phyloP scores from a whole-genome alignment of 257 asterid species.

The Misopates orontium region DNA sequence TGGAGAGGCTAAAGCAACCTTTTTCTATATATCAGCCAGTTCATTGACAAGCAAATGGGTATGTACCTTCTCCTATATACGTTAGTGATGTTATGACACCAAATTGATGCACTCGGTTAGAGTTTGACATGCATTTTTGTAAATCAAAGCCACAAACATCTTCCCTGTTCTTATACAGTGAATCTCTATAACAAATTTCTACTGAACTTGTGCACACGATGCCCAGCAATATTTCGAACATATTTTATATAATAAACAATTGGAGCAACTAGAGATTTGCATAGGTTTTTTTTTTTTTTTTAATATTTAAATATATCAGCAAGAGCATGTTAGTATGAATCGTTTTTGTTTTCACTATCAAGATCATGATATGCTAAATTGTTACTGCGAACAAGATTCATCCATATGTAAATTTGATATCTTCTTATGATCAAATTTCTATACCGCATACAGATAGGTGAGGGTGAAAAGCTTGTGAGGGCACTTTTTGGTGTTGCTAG shows the following conservation, averaged over 20 bases:
- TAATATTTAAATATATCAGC: no score
- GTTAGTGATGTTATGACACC: conserved; percentile 3
- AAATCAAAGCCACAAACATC: conserved; percentile 19
- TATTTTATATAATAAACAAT: neutral
- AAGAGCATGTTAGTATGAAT: conserved; percentile 12
- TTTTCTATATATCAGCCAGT: conserved; percentile 98
- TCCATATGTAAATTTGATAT: conserved; percentile 18
- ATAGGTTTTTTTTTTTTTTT: conserved; percentile 12
- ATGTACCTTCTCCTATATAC: conserved; percentile 25
- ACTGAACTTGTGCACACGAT: no score
- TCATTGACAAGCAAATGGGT: conserved; percentile 99
- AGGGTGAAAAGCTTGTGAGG: conserved; percentile 98
- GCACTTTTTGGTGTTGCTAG: conserved; percentile 99
- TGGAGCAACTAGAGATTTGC: conserved; percentile 18
- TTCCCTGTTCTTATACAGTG: conserved; percentile 16
- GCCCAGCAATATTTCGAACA: no score
- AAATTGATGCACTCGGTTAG: conserved; percentile 2
- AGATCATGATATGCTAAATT: conserved; percentile 2
- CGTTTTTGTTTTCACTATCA: neutral
- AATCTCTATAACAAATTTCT: no score
- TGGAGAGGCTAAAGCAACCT: conserved; percentile 99
- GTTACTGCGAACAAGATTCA: neutral
- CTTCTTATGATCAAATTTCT: conserved; percentile 18
- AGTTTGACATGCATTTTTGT: conserved; percentile 21
- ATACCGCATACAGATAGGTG: conserved; percentile 79